Evolutionary conservation across 2,329 filamentous ascomycete species (phyloP), one percentile per base, ranked within the genome.

Genomic region (Nemania sp.): DNA sequence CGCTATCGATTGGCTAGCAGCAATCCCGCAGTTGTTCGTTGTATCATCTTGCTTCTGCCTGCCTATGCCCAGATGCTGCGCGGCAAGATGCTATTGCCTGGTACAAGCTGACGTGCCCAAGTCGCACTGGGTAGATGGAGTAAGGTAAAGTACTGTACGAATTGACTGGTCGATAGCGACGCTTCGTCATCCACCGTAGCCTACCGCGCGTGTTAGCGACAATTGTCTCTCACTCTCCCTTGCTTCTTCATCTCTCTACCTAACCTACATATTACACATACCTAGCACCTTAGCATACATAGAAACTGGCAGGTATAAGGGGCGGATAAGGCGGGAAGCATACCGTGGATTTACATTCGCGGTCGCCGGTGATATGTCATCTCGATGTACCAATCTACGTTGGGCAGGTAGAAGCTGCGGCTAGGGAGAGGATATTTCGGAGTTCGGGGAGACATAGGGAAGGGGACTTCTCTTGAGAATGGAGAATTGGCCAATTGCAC

Each of bases 401-500:
- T 24, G 3, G 45, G 45, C 22, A 24, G 20, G 20, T 49, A 49
- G 22, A 62, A 68, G 59, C 57, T 11, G 32, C 32, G 7, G 32
- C 32, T 47, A 52, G 63, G 29, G 59, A 29, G 51, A 60, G 55
- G 24, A 52, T 11, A 52, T 13, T 61, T 59, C 51, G 59, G 66
- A 53, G 62, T 61, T 66, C 59, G 64, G 64, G 27, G 32, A 45
- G 47, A 64, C 24, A 13, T 38, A 57, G 55, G 45, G 43, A 18
- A 43, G 52, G 32, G 35, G 27, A 57, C 64, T 45, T 51, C 59
- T 59, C 53, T 38, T 47, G 38, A 8, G 22, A 18, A 45, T 24
- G 29, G 52, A 51, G 62, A 73, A 76, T 75, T 75, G 74, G 47
- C 74, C 74, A 76, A 76, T 75, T 29, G 54, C 24, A 32, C 43